A percentile compares a stretch with the other conserved stretches of the same genome.
These are phyloP conservation scores for Atkinsonella hypoxylon DNA, from an alignment of 2,329 filamentous ascomycete species.

Conservation along the genomic window DNA sequence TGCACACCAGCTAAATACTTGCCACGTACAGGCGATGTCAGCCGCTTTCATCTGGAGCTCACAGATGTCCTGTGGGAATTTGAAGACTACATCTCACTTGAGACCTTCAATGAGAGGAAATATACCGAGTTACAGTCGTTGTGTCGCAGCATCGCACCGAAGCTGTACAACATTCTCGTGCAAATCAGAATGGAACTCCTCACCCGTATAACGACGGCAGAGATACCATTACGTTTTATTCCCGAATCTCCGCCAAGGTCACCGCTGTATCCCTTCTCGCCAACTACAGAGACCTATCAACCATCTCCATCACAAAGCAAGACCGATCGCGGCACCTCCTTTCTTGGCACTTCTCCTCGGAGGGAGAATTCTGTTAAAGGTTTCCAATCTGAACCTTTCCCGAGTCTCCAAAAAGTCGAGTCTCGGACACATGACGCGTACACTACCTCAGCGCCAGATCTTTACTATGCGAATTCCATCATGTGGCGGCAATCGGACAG, in stretches of 20 bases:
- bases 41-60: slow-evolving; percentile 33
- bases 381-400: neutral
- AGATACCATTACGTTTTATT: slow-evolving; percentile 7
- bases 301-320: neutral
- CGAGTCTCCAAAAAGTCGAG: neutral
- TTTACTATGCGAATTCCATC: slow-evolving; percentile 3
- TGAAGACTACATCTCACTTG: slow-evolving; percentile 38
- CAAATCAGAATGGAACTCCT: slow-evolving; percentile 37
- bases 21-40: slow-evolving; percentile 32
- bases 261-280: neutral
- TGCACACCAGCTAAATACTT: neutral
- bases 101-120: slow-evolving; percentile 36
- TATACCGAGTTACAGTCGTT: slow-evolving; percentile 35
- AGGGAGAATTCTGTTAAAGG: neutral
- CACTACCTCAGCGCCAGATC: neutral
- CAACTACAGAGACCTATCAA: slow-evolving; percentile 1
- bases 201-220: slow-evolving; percentile 12
- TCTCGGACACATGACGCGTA: neutral
- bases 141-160: slow-evolving; percentile 36
- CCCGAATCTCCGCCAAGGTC: slow-evolving; percentile 8
- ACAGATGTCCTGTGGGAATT: slow-evolving; percentile 43
- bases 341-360: neutral
- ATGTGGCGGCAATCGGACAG: slow-evolving; percentile 8
- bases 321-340: neutral
- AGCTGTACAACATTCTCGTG: slow-evolving; percentile 37